phyloP scores from a whole-genome alignment of 73 alveolate species.

The Tetrahymena thermophila region DNA sequence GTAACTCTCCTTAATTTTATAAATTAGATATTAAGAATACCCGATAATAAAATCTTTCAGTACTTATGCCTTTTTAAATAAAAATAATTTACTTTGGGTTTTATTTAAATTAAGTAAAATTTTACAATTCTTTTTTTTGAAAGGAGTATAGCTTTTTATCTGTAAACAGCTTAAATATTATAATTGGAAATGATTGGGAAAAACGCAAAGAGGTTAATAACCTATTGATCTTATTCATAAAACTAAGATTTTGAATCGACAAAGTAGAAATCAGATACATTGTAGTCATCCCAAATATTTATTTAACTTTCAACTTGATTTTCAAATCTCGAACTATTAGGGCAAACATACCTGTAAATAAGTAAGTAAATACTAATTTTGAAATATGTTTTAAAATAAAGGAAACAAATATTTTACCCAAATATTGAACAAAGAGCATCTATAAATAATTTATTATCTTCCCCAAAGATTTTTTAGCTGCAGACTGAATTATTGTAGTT shows the following conservation, averaged over 20 bases:
- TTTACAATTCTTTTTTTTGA: not conserved
- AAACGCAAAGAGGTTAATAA: not conserved
- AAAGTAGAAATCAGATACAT: not conserved
- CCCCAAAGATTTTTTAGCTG: not conserved
- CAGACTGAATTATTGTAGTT: not conserved
- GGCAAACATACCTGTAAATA: not conserved
- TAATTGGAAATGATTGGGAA: not conserved
- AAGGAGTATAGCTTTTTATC: not conserved
- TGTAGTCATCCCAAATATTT: not conserved
- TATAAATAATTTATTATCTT: not conserved
- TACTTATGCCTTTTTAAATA: not conserved
- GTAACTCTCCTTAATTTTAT: not conserved
- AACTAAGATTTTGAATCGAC: not conserved
- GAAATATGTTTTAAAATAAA: not conserved
- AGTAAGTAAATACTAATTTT: not conserved
- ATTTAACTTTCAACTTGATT: not conserved
- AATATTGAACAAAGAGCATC: not conserved
- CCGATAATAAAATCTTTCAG: not conserved
- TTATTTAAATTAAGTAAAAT: not conserved
- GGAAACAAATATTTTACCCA: not conserved
- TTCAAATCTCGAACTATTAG: not conserved
- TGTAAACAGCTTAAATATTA: not conserved
- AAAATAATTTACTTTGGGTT: not conserved
- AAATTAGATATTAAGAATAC: not conserved
- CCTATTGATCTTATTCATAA: not conserved